Evolutionary conservation across 345 rosid species (phyloP).

Genomic region (Salix purpurea): DNA sequence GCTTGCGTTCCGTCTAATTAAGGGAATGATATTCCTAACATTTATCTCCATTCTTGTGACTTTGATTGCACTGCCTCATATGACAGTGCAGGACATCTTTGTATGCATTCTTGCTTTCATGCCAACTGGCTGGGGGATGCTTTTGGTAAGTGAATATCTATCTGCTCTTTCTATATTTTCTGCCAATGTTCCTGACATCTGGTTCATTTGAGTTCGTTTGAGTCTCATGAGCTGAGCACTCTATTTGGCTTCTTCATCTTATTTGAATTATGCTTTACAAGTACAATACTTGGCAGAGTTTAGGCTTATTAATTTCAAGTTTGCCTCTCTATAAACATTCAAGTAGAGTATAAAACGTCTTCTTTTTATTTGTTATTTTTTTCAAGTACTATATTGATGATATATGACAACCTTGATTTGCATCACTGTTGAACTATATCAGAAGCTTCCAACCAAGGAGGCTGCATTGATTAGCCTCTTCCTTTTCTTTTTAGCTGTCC

Average conservation of each 20-base stretch:
- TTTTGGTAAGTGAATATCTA: constrained; percentile 53
- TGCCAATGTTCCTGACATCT: background rate
- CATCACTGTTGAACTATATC: background rate
- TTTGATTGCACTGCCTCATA: constrained; percentile 73
- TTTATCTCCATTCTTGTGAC: constrained; percentile 70
- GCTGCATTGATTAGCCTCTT: background rate
- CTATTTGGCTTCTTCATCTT: too few relatives aligned
- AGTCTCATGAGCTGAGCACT: background rate
- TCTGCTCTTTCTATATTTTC: background rate
- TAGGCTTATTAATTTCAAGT: too few relatives aligned
- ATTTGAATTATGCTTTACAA: too few relatives aligned
- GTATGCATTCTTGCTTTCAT: constrained; percentile 95
- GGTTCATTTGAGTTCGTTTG: background rate
- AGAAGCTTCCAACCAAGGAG: too few relatives aligned
- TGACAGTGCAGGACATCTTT: constrained; percentile 80
- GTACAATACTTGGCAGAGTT: background rate
- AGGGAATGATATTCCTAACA: constrained; percentile 91
- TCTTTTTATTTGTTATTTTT: too few relatives aligned
- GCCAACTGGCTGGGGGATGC: constrained; percentile 99
- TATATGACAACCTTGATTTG: too few relatives aligned
- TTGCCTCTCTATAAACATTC: too few relatives aligned
- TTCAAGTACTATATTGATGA: too few relatives aligned
- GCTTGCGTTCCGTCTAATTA: constrained; percentile 84
- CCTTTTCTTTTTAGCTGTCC: background rate
- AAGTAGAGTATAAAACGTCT: too few relatives aligned